Evolutionary conservation across 2,329 filamentous ascomycete species (phyloP), one percentile per base, ranked within the genome.

Genomic region (Pyrenochaeta sp.): DNA sequence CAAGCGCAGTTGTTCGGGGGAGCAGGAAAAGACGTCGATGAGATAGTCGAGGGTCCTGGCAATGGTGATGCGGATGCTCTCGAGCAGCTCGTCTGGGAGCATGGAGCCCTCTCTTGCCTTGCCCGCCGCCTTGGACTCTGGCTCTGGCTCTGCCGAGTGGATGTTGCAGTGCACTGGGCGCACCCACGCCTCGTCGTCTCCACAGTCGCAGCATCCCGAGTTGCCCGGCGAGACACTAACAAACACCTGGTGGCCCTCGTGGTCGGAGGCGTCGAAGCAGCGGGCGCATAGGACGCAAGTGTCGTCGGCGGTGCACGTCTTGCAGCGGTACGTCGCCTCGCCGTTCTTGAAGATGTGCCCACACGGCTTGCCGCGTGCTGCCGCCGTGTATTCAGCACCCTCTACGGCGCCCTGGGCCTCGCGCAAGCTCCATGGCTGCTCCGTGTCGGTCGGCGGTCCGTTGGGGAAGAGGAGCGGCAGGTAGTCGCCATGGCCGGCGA

Each of bases 11-110:
- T 99, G 93, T 73, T 99, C 95, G 0, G 95, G 95, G 1, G 93
- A 95, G 73, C 95, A 99, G 2, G 94, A 97, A 53, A 97, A 91
- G 49, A 99, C 91, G 75, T 99, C 94, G 74, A 93, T 96, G 52
- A 99, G 86, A 68, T 96, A 99, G 74, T 99, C 94, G 51, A 97
- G 82, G 8, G 86, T 87, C 46, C 90, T 83, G 2, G 89, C 84
- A 52, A 99, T 86, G 0, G 94, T 97, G 80, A 89, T 90, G 41
- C 86, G 83, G 49, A 97, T 90, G 60, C 85, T 88, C 44, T 85
- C 78, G 21, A 88, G 76, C 38, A 97, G 79, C 28, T 96, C 90
- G 21, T 84, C 79, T 0, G 94, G 90, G 35, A 96, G 73, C 4
- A 72, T 50, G 39, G 72, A 61, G n/a, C 58, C 77, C 32, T 79